These are phyloP conservation scores for Yamagishiella unicocca DNA, from an alignment of 139 green algal species.

Conservation along the genomic window DNA sequence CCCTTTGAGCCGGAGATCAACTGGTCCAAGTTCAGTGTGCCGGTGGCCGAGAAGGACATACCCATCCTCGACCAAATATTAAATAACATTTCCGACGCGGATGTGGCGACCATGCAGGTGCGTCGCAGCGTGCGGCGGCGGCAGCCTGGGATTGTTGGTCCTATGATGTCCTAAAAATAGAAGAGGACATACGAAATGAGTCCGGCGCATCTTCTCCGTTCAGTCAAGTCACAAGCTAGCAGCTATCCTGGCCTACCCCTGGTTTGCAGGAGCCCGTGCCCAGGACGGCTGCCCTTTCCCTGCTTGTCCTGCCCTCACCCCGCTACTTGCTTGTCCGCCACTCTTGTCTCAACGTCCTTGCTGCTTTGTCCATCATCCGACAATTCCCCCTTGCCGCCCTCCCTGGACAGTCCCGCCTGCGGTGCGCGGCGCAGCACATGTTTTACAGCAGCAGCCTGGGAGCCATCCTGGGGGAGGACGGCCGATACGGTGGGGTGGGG, in stretches of 20 bases:
- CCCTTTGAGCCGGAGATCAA: slow-evolving; percentile 60
- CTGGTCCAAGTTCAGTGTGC: slow-evolving; percentile 42
- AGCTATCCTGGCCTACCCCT: too few species aligned
- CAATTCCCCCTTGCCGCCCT: too few species aligned
- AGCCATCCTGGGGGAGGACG: slow-evolving; percentile 50
- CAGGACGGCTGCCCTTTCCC: too few species aligned
- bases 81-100: background rate
- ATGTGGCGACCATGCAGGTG: slow-evolving; percentile 51
- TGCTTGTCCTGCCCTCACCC: slow-evolving; percentile 34
- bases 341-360: too few species aligned
- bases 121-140: background rate
- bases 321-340: background rate
- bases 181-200: background rate
- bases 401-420: slow-evolving; percentile 9
- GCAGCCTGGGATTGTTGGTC: background rate
- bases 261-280: too few species aligned
- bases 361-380: too few species aligned
- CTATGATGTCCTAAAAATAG: background rate
- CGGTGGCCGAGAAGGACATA: slow-evolving; percentile 45
- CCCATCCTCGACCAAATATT: slow-evolving; percentile 36
- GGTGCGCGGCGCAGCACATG: slow-evolving; percentile 53
- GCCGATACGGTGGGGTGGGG: slow-evolving; percentile 44
- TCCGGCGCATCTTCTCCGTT: background rate
- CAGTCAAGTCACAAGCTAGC: background rate
- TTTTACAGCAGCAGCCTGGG: slow-evolving; percentile 55